Conservation (phyloP, 768 basidiomycete species). For the Favolaschia claudopus region DNA sequence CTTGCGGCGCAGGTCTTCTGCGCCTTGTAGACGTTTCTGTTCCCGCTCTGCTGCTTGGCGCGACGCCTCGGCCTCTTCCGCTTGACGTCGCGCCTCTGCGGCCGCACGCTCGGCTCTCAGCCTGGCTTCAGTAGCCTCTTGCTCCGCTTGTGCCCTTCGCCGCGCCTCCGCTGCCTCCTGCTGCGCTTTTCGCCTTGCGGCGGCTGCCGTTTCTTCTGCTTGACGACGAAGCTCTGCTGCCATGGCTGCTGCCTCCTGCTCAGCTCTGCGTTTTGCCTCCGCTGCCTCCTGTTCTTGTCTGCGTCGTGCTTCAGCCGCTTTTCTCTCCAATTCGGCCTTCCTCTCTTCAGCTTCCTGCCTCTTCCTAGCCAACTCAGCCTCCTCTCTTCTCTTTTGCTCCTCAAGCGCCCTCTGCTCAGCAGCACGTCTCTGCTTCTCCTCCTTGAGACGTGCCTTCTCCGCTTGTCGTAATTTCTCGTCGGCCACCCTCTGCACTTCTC, state of each 20-base stretch:
- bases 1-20: conserved; percentile 21
- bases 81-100: conserved; percentile 19
- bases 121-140: conserved; percentile 19
- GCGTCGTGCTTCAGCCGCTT: neutral
- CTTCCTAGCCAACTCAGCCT: conserved; percentile 11
- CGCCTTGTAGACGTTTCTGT: conserved; percentile 18
- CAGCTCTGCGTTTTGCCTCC: neutral
- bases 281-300: conserved; percentile 1
- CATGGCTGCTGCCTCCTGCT: neutral
- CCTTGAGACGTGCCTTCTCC: conserved; percentile 37
- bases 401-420: conserved; percentile 24
- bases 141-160: conserved; percentile 13
- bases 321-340: neutral
- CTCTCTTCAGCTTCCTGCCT: conserved; percentile 21
- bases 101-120: conserved; percentile 11
- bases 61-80: conserved; percentile 24
- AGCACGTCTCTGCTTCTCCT: conserved; percentile 36
- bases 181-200: conserved; percentile 9
- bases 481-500: conserved; percentile 34
- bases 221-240: neutral
- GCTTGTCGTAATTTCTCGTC: conserved; percentile 39
- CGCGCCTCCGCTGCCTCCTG: neutral
- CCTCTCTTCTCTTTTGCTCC: conserved; percentile 9
- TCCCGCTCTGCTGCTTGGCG: conserved; percentile 22
- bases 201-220: neutral